These are phyloP conservation scores for Colletotrichum viniferum DNA, from an alignment of 2,329 filamentous ascomycete species.

Conservation along the genomic window DNA sequence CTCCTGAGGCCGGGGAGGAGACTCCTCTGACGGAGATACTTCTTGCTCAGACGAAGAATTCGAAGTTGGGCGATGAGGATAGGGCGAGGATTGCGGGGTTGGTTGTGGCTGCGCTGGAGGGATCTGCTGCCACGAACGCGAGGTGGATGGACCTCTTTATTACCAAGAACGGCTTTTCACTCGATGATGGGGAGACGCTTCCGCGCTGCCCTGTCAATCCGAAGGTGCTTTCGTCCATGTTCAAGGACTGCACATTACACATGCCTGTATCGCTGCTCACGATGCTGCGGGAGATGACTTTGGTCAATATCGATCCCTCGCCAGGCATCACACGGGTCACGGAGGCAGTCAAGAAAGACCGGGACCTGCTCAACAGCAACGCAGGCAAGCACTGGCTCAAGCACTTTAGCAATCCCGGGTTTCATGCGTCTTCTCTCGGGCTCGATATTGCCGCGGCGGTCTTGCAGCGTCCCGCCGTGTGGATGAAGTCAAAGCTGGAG, in stretches of 20 bases:
- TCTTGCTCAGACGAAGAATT: background rate
- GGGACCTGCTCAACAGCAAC: slow-evolving; percentile 29
- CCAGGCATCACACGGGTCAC: slow-evolving; percentile 27
- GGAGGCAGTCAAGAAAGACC: slow-evolving; percentile 24
- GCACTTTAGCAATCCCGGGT: slow-evolving; percentile 20
- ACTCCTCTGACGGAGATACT: slow-evolving; percentile 23
- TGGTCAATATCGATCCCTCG: slow-evolving; percentile 28
- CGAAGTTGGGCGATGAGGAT: background rate
- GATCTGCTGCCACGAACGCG: slow-evolving; percentile 31
- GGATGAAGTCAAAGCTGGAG: background rate
- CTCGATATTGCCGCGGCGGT: background rate
- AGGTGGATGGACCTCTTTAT: slow-evolving; percentile 37
- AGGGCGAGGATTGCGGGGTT: slow-evolving; percentile 25
- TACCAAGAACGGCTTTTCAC: slow-evolving; percentile 28
- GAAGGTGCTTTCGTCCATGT: background rate
- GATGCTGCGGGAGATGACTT: slow-evolving; percentile 19
- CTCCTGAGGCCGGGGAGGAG: slow-evolving; percentile 12
- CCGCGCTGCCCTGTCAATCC: slow-evolving; percentile 28
- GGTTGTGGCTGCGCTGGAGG: slow-evolving; percentile 27
- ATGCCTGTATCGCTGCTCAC: slow-evolving; percentile 24
- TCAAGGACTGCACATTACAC: slow-evolving; percentile 18
- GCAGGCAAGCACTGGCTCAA: slow-evolving; percentile 34
- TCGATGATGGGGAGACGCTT: slow-evolving; percentile 24
- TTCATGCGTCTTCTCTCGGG: background rate
- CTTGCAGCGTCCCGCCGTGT: background rate